Base-by-base conservation (phyloP, 768 basidiomycete genomes). In the Tubosaeta brunneosetosa region DNA sequence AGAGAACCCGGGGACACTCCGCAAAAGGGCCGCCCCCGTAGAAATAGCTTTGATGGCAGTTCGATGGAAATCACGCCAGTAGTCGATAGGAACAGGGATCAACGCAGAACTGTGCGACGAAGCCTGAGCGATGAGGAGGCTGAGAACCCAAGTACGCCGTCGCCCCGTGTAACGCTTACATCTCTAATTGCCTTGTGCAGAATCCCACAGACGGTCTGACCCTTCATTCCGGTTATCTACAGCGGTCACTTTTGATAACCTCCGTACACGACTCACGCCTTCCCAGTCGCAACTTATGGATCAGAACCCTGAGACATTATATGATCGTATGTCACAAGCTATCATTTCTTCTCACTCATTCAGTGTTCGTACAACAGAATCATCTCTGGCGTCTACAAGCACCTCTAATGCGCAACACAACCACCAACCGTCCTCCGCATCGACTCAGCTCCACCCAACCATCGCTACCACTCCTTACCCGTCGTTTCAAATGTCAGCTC, bases 121-220 rank as follows among this genome's bases (percentile, higher is more conserved):
- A 87, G 83, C 61, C 54, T 83, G 57, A 86, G 84, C 60, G 86
- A 88, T 57, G 85, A 88, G 61, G 86, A 87, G 61, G 65, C 71
- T 3, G 85, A 84, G 33, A 76, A 75, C 55, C 61, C 74, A 50
- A 74, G 85, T 87, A 66, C 61, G 83, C 59, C 17, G 1, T 42
- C 48, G 19, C 36, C 32, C 50, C 51, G 32, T 62, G 42, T 53
- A 49, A 49, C 49, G 27, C 40, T 50, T 36, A 14, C 44, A 19
- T 52, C n/a, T 45, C 48, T 49, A 42, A 8, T 22, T 44, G 59
- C 50, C 17, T 45, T 10, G n/a, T 44, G n/a, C 41, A 69, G 67
- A 61, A 55, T 59, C 55, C 29, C 50, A 48, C 41, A 57, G 56
- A 55, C 66, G 59, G 40, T 68, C 67, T 4, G 64, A 71, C 50